Evolutionary conservation across 148 eudicot species (phyloP), one percentile per base, ranked within the genome.

Genomic region (Rheum nobile): DNA sequence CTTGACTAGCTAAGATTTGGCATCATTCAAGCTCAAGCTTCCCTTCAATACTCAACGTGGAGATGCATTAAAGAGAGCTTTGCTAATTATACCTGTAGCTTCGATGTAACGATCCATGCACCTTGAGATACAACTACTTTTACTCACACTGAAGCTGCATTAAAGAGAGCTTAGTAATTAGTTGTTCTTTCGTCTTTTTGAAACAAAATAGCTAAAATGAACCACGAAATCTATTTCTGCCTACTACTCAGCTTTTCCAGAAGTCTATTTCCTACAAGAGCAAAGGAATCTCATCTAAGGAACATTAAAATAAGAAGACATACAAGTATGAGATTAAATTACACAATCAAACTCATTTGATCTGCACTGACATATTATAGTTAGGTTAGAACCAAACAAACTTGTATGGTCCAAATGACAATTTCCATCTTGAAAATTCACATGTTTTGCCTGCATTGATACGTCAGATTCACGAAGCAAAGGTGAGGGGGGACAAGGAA

Each of bases 321-420:
- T 21, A 39, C 43, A 21, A 54, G 29, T 21, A 22, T 22, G 13
- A 54, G 63, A 54, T 54, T 1, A 54, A 2, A 24, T 22, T 8
- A 21, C 22, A 16, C 54, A 48, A 14, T 48, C 54, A 17, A n/a
- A n/a, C n/a, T n/a, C n/a, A n/a, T n/a, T 2, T 6, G 6, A 11
- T 44, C 0, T 12, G 50, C 50, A 46, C 4, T 16, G 2, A 16
- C 50, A 5, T 11, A 46, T 11, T 46, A n/a, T n/a, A n/a, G n/a
- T n/a, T n/a, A n/a, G n/a, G n/a, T n/a, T n/a, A n/a, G n/a, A n/a
- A n/a, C n/a, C n/a, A n/a, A 6, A 95, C 98, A 3, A 95, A 95
- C 77, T 71, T 95, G 35, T 95, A 95, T n/a, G 98, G 98, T 0
- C 90, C 97, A 0, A 86, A 95, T n/a, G 98, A 95, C 76, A 95